Percentiles rank a stretch among this genome's conserved stretches.
Evolutionary conservation across 805 yeast species (phyloP).

Genomic region (Ogataea glucozyma): DNA sequence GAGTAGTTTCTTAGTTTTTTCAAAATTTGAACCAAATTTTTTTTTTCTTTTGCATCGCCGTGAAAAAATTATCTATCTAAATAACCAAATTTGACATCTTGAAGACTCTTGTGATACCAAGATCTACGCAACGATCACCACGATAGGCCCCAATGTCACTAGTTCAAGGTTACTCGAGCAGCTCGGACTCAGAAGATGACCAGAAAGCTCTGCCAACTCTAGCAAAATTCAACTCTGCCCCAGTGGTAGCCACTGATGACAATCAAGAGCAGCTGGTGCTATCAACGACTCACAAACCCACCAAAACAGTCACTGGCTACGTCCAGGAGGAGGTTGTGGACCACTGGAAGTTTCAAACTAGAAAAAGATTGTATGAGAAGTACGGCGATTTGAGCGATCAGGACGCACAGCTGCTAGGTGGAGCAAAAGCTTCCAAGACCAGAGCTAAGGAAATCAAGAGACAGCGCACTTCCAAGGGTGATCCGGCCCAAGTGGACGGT

Average conservation of each 20-base stretch:
- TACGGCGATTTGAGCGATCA: constrained; percentile 25
- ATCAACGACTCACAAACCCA: background rate
- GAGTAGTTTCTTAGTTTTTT: background rate
- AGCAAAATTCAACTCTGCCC: constrained; percentile 3
- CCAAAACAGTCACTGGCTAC: constrained; percentile 24
- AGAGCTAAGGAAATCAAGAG: constrained; percentile 35
- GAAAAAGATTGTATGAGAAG: constrained; percentile 39
- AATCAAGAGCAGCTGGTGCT: background rate
- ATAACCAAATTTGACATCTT: too few species aligned
- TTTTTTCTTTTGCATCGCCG: constrained; percentile 3
- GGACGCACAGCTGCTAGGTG: constrained; percentile 25
- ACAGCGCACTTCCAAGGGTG: constrained; percentile 42
- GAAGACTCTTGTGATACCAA: too few species aligned
- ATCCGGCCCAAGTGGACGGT: constrained; percentile 40
- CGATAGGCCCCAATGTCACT: constrained; percentile 10
- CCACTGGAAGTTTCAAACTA: constrained; percentile 41
- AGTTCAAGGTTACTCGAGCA: constrained; percentile 6
- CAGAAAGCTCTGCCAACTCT: background rate
- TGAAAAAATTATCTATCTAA: constrained; percentile 1
- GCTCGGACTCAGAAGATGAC: constrained; percentile 8
- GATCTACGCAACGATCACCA: too few species aligned
- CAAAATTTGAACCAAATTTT: background rate
- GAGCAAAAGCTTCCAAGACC: constrained; percentile 28
- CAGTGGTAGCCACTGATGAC: background rate
- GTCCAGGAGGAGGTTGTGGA: constrained; percentile 39